phyloP scores from a whole-genome alignment of 2,329 filamentous ascomycete genomes.

The Alternaria arborescens region DNA sequence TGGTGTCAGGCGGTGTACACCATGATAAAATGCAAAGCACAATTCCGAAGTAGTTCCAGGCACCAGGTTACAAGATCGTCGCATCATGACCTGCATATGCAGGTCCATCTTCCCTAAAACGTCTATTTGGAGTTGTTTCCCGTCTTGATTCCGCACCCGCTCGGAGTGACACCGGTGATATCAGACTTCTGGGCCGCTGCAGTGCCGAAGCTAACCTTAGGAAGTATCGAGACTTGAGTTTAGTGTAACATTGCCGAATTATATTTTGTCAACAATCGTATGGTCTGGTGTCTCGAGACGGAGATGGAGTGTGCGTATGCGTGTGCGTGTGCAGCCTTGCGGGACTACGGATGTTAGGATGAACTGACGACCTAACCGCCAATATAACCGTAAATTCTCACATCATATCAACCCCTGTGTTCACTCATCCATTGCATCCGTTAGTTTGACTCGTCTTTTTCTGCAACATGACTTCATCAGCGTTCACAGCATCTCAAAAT shows the following conservation, averaged over 20 bases:
- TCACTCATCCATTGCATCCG: neutral
- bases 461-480: neutral
- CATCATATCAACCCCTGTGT: neutral
- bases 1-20: neutral
- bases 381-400: neutral
- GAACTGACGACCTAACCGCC: neutral
- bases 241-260: neutral
- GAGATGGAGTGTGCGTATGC: neutral
- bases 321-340: neutral
- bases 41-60: neutral
- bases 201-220: conserved; percentile 5
- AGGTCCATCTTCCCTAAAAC: neutral
- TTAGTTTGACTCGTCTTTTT: neutral
- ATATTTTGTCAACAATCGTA: neutral
- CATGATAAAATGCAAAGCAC: neutral
- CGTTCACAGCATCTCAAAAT: neutral
- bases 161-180: neutral
- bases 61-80: neutral
- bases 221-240: neutral
- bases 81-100: neutral
- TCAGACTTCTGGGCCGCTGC: neutral
- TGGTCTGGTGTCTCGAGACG: neutral
- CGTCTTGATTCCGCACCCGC: neutral
- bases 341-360: neutral
- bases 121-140: neutral